A percentile compares a stretch with the other conserved stretches of the same genome.
Evolutionary conservation across 2,329 filamentous ascomycete species (phyloP).

Genomic region (Cadophora sp.): DNA sequence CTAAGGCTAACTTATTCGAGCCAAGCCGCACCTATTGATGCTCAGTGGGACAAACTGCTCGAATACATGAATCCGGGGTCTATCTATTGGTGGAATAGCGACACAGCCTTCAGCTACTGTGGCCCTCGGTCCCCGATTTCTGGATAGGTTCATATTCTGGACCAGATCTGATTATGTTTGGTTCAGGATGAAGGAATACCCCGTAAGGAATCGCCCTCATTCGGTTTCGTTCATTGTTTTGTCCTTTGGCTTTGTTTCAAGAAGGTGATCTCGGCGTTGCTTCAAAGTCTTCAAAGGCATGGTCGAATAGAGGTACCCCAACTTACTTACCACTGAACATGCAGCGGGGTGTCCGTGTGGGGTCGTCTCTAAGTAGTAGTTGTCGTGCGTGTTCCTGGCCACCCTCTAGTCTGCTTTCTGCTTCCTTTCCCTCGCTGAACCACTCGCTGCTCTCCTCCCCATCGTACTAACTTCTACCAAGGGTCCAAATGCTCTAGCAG

Average conservation of each 20-base stretch:
- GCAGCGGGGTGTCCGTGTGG: conserved; percentile 7
- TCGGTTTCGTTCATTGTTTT: neutral
- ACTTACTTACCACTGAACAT: too few species aligned
- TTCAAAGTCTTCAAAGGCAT: too few species aligned
- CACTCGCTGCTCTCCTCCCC: neutral
- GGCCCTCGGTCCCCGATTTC: neutral
- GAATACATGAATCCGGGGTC: neutral
- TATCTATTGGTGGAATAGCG: conserved; percentile 9
- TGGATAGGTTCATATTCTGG: neutral
- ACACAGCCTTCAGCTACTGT: neutral
- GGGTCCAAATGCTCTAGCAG: neutral
- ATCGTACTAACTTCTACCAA: neutral
- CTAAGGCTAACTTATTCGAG: neutral
- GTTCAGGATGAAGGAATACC: neutral
- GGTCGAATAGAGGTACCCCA: too few species aligned
- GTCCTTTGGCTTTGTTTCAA: neutral
- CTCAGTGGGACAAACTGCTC: neutral
- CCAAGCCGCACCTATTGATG: neutral
- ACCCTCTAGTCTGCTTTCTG: neutral
- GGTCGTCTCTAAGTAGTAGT: neutral
- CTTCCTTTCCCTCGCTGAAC: neutral
- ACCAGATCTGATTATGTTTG: neutral
- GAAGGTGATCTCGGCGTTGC: neutral
- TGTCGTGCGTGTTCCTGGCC: neutral
- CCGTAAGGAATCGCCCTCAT: neutral